phyloP scores from a whole-genome alignment of 2,329 filamentous ascomycete species.

The Fusarium sarcochroum region DNA sequence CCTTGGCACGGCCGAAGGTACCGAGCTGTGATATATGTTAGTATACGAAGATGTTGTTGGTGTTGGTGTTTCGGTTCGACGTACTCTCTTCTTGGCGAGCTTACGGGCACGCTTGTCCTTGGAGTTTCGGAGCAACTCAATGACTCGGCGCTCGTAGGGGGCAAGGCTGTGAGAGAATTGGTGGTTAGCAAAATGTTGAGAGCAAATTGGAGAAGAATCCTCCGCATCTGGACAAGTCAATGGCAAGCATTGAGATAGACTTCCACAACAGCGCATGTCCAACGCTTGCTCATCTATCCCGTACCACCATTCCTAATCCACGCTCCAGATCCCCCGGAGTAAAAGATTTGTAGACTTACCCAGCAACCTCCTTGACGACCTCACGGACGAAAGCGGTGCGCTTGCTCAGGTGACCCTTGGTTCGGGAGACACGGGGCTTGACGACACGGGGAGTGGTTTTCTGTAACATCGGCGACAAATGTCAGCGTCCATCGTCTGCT shows the following conservation, averaged over 20 bases:
- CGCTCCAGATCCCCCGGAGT: background rate
- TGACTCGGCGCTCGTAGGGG: conserved; percentile 97
- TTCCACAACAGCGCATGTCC: background rate
- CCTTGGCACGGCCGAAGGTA: conserved; percentile 98
- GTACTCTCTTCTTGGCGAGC: conserved; percentile 98
- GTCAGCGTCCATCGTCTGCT: conserved; percentile 76
- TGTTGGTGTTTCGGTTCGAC: conserved; percentile 54
- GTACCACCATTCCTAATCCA: background rate
- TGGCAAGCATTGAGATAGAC: background rate
- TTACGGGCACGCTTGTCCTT: conserved; percentile 99
- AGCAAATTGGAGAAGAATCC: background rate
- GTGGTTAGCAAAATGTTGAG: conserved; percentile 47
- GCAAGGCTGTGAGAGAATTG: conserved; percentile 71
- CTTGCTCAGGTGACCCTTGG: conserved; percentile 97
- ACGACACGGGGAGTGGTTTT: conserved; percentile 85
- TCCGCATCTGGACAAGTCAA: background rate
- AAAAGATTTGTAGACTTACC: conserved; percentile 69
- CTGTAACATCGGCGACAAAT: conserved; percentile 65
- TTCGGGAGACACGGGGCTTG: conserved; percentile 85
- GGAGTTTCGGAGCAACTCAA: conserved; percentile 98
- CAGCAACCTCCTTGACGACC: conserved; percentile 98
- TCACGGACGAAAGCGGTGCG: conserved; percentile 96
- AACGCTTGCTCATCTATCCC: background rate
- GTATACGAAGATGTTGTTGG: conserved; percentile 27
- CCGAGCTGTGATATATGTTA: conserved; percentile 76